These are phyloP conservation scores for Phanerodontia chrysosporium DNA, from an alignment of 768 basidiomycete genomes.

Conservation along the genomic window DNA sequence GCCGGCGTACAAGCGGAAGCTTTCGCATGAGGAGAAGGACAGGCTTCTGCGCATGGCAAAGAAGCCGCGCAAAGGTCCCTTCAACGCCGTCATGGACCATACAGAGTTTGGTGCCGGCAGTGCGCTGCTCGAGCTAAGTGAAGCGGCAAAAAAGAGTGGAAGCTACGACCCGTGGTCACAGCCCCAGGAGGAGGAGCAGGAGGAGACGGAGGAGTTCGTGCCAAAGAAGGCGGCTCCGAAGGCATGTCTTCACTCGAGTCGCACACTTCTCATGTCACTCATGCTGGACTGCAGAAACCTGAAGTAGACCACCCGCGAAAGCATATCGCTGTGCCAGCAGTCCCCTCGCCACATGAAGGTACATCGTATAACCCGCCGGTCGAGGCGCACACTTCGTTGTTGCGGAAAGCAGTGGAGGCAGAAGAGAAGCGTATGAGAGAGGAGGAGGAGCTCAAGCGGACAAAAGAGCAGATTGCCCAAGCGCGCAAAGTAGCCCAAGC, in stretches of 20 bases:
- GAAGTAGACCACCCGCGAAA: conserved; percentile 41
- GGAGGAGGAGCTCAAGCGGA: conserved; percentile 46
- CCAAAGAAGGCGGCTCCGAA: conserved; percentile 40
- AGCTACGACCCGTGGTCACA: conserved; percentile 61
- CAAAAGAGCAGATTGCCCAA: conserved; percentile 51
- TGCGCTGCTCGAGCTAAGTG: conserved; percentile 57
- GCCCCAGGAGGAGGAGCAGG: conserved; percentile 25
- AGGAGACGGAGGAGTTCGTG: conserved; percentile 36
- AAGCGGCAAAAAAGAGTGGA: conserved; percentile 66
- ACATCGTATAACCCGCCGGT: conserved; percentile 87
- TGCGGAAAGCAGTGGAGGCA: conserved; percentile 59
- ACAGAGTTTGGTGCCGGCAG: conserved; percentile 64
- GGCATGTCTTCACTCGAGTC: conserved; percentile 31
- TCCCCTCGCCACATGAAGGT: conserved; percentile 72
- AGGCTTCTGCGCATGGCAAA: conserved; percentile 74
- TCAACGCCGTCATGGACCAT: conserved; percentile 68
- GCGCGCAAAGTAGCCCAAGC: conserved; percentile 34
- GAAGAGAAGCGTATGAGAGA: conserved; percentile 58
- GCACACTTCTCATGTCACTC: background rate
- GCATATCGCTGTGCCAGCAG: conserved; percentile 59
- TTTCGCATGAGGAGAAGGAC: conserved; percentile 70
- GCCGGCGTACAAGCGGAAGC: conserved; percentile 37
- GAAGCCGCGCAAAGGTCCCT: conserved; percentile 64
- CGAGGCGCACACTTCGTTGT: conserved; percentile 64
- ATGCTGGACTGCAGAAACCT: conserved; percentile 39